phyloP scores from a whole-genome alignment of 768 basidiomycete genomes.

The Candolleomyces aberdarensis region DNA sequence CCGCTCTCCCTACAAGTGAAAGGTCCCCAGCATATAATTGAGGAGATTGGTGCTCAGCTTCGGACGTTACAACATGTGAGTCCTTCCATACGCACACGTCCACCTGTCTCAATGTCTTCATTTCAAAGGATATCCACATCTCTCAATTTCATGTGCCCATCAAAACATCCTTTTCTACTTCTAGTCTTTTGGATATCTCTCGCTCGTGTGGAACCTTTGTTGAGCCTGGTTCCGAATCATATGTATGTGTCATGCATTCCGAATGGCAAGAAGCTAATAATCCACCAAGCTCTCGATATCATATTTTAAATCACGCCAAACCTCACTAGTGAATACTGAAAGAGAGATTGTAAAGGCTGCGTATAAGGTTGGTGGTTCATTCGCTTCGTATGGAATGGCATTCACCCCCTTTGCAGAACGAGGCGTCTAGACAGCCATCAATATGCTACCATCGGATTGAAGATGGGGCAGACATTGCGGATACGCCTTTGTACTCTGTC shows the following conservation, averaged over 20 bases:
- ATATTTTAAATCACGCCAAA: conserved; percentile 38
- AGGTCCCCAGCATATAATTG: conserved; percentile 53
- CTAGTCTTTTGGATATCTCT: conserved; percentile 38
- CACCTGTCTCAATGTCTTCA: neutral
- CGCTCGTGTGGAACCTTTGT: conserved; percentile 62
- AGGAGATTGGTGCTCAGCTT: conserved; percentile 45
- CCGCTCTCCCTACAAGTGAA: conserved; percentile 60
- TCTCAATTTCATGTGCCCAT: conserved; percentile 43
- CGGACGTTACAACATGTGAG: conserved; percentile 47
- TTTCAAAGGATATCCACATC: conserved; percentile 34
- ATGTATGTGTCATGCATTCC: conserved; percentile 30
- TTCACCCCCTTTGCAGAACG: neutral
- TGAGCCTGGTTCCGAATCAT: conserved; percentile 47
- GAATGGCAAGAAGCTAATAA: neutral
- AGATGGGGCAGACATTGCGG: neutral
- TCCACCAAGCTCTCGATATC: conserved; percentile 50
- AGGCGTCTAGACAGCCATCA: neutral
- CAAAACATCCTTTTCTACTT: conserved; percentile 32
- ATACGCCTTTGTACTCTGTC: neutral
- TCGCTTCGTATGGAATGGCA: neutral
- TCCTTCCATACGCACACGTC: neutral
- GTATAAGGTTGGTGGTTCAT: conserved; percentile 41
- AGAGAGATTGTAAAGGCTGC: conserved; percentile 38
- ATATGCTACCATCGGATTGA: neutral
- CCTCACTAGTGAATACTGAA: conserved; percentile 47